Base-by-base conservation (phyloP, 192 early-diverging fungal species). In the Umbelopsis sp. region DNA sequence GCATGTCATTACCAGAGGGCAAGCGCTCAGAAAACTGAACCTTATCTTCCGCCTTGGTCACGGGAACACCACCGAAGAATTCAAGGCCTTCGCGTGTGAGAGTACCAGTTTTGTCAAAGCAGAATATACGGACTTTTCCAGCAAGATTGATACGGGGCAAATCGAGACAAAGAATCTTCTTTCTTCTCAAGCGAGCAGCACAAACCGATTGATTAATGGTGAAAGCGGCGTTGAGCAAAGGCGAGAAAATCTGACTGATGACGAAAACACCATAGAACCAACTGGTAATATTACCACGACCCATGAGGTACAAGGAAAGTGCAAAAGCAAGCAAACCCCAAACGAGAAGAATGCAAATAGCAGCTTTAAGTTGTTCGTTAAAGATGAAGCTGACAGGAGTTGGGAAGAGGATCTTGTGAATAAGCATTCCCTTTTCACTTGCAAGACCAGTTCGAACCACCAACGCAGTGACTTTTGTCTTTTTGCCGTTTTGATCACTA, bases 81-180 rank as follows among this genome's bases (percentile, higher is more conserved):
- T 92, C 86, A 16, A 94, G 81, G 14, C 89, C 89, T 77, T 92
- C 89, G 65, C 86, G 85, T 3, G 91, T 94, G 53, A 94, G 79
- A 21, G 92, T 94, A 32, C 92, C 92, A 20, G 91, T 91, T 80
- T 93, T 92, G 74, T 92, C 92, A 47, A 92, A 92, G 76, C 87
- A 89, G 65, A 92, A 91, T n/a, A 92, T 84, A 32, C 85, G 88
- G 24, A 91, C 89, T 75, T 93, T 93, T 52, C 89, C 92, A 6
- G 88, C 85, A 71, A 92, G 68, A 22, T 88, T 90, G 73, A 93
- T 91, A 45, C 92, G 81, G 21, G 86, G 86, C 24, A 92, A 81
- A 70, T 93, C 91, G 21, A 92, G 87, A 72, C 91, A 91, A 65
- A 86, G 82, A 65, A 93, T 91, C n/a, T 89, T 77, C 69, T 89